Conservation (phyloP, 306 rosid genomes). For the Medicago truncatula region MtrunA17r5.0-ANR NC_053044.1:28523501-28524000, state of each 20-base stretch:
- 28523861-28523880: slow-evolving; percentile 48
- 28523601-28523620: not conserved
- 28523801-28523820: slow-evolving; percentile 33
- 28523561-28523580: too few relatives aligned
- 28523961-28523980: too few relatives aligned
- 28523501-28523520: too few relatives aligned
- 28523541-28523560: too few relatives aligned
- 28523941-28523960: not conserved
- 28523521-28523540: too few relatives aligned
- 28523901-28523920: slow-evolving; percentile 15
- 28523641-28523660: slow-evolving; percentile 3
- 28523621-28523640: not conserved
- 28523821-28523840: slow-evolving; percentile 31
- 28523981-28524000: not conserved
- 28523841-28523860: slow-evolving; percentile 26
- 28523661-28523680: slow-evolving; percentile 32
- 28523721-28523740: slow-evolving; percentile 38
- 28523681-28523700: slow-evolving; percentile 28
- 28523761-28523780: slow-evolving; percentile 33
- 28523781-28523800: slow-evolving; percentile 43
- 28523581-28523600: not conserved
- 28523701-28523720: slow-evolving; percentile 43
- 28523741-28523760: slow-evolving; percentile 27
- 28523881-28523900: slow-evolving; percentile 39
- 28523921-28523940: not conserved